phyloP scores from a whole-genome alignment of 257 asterid genomes.

The Lantana camara region DNA sequence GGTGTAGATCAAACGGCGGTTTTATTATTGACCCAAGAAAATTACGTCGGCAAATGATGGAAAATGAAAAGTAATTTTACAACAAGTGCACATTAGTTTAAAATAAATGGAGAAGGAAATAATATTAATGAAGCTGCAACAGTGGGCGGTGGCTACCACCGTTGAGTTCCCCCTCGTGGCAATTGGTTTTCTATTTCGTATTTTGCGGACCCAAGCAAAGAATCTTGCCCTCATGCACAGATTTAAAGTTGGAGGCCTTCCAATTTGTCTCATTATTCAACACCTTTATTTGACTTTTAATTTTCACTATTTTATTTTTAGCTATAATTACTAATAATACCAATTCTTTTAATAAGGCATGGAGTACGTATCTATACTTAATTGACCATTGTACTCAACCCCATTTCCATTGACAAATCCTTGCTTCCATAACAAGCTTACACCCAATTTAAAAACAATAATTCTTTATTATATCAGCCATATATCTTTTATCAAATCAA shows the following conservation, averaged over 20 bases:
- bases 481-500: too few relatives aligned
- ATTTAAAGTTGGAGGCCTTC: too few relatives aligned
- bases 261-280: not conserved
- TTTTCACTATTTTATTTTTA: too few relatives aligned
- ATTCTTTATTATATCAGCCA: too few relatives aligned
- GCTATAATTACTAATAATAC: too few relatives aligned
- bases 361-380: slow-evolving; percentile 15
- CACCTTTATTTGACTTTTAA: not conserved
- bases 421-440: too few relatives aligned
- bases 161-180: not conserved
- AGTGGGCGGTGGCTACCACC: slow-evolving; percentile 2
- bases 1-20: too few relatives aligned
- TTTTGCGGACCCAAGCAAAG: slow-evolving; percentile 8
- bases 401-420: not conserved
- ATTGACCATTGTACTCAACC: slow-evolving; percentile 28
- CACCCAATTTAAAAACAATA: too few relatives aligned
- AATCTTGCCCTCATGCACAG: too few relatives aligned
- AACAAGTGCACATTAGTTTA: not conserved
- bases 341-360: not conserved
- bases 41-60: too few relatives aligned
- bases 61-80: not conserved
- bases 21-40: too few relatives aligned
- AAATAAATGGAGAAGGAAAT: not conserved
- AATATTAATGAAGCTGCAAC: not conserved
- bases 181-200: too few relatives aligned